Conservation (phyloP, 768 basidiomycete species). For the Leccinum boreale region DNA sequence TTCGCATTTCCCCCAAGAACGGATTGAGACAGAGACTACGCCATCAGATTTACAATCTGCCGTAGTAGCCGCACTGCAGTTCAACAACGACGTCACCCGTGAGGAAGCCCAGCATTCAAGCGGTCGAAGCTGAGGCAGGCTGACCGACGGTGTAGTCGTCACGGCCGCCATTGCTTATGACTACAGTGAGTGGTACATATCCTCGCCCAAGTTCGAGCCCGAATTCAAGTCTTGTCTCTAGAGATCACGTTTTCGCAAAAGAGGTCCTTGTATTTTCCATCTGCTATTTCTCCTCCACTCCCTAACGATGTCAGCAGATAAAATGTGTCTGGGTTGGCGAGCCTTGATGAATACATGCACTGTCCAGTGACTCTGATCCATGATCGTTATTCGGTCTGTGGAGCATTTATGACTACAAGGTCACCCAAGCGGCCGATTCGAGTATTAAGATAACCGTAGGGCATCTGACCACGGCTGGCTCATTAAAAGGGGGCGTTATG, state of each 20-base stretch:
- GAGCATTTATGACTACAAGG: background rate
- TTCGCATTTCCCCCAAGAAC: too few relatives aligned
- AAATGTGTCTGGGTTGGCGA: slow-evolving; percentile 18
- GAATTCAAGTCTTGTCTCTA: background rate
- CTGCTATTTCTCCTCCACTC: background rate
- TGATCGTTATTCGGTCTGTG: background rate
- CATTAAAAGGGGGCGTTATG: too few relatives aligned
- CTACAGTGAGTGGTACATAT: slow-evolving; percentile 12
- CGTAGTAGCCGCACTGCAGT: slow-evolving; percentile 3
- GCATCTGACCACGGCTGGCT: too few relatives aligned
- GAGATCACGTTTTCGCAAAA: slow-evolving; percentile 12
- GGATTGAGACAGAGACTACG: slow-evolving; percentile 2
- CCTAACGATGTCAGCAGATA: slow-evolving; percentile 10
- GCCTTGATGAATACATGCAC: background rate
- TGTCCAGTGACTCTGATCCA: background rate
- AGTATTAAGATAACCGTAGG: too few relatives aligned
- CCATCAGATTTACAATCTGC: slow-evolving; percentile 7
- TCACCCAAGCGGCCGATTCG: too few relatives aligned
- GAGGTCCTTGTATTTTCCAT: slow-evolving; percentile 9
- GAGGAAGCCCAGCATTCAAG: background rate
- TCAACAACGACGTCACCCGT: slow-evolving; percentile 11
- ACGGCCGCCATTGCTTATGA: slow-evolving; percentile 16
- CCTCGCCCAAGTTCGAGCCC: background rate
- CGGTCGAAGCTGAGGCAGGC: background rate
- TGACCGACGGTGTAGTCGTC: slow-evolving; percentile 9